Percentiles rank a stretch among this genome's conserved stretches.
phyloP scores from a whole-genome alignment of 768 basidiomycete genomes.

The Kwoniella dendrophila region DNA sequence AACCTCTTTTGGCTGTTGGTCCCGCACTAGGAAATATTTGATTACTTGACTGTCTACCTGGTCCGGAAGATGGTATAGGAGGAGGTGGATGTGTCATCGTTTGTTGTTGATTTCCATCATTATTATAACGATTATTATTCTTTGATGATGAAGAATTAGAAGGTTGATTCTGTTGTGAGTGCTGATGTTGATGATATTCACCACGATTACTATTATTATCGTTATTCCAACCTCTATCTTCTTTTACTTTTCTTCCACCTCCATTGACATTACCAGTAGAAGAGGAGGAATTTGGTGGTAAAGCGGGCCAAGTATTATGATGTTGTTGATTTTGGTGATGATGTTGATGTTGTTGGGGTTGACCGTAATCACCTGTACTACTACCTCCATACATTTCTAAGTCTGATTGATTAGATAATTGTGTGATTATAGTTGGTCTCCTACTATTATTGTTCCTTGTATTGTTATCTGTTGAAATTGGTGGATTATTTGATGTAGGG shows the following conservation, averaged over 20 bases:
- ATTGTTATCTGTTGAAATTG: too few relatives aligned
- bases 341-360: constrained; percentile 3
- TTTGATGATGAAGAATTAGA: not conserved
- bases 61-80: not conserved
- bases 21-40: constrained; percentile 15
- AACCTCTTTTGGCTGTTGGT: constrained; percentile 37
- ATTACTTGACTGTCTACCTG: not conserved
- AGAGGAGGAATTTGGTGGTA: not conserved
- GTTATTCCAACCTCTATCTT: constrained; percentile 9
- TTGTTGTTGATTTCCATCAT: not conserved
- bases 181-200: not conserved
- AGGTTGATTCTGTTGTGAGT: not conserved
- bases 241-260: not conserved
- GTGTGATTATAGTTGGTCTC: not conserved
- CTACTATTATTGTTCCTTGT: not conserved
- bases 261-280: too few relatives aligned
- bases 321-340: not conserved
- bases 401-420: not conserved
- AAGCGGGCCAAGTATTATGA: not conserved
- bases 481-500: too few relatives aligned
- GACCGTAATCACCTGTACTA: too few relatives aligned
- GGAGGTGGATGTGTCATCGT: constrained; percentile 3
- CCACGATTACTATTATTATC: not conserved
- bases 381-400: constrained; percentile 8
- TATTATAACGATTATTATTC: constrained; percentile 7